Conservation (phyloP, 139 green algal species). For the Deuterostichococcus epilithicus region DNA sequence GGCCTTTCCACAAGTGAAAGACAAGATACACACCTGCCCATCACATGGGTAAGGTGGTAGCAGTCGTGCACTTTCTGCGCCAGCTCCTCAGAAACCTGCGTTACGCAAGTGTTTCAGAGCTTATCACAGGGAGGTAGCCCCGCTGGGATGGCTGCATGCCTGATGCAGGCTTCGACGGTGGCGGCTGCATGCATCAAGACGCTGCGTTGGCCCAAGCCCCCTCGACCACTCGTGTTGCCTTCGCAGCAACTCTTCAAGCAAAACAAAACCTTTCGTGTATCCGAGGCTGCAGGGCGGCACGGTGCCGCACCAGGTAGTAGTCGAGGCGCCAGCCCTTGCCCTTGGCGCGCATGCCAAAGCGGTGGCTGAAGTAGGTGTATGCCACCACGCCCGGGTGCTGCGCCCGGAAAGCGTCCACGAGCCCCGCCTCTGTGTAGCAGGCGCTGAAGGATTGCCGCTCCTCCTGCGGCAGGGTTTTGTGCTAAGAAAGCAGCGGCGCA, state of each 20-base stretch:
- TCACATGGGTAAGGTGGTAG: slow-evolving; percentile 54
- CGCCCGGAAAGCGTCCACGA: slow-evolving; percentile 58
- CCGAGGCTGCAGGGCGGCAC: too few species aligned
- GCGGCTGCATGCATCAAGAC: too few species aligned
- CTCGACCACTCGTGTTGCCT: too few species aligned
- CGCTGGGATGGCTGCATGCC: too few species aligned
- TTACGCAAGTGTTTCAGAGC: neutral
- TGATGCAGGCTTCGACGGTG: too few species aligned
- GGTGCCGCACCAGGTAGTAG: slow-evolving; percentile 61
- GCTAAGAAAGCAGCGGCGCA: too few species aligned
- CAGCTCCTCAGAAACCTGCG: slow-evolving; percentile 26
- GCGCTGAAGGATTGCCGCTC: slow-evolving; percentile 60
- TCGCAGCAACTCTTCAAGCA: too few species aligned
- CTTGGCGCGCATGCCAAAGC: slow-evolving; percentile 34
- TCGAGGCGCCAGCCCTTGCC: slow-evolving; percentile 70
- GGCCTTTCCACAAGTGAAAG: too few species aligned
- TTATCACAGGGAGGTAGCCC: too few species aligned
- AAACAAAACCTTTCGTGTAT: too few species aligned
- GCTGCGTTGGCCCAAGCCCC: too few species aligned
- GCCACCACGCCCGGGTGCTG: slow-evolving; percentile 50
- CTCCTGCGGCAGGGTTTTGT: slow-evolving; percentile 33
- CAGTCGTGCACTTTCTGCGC: slow-evolving; percentile 44
- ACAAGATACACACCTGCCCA: slow-evolving; percentile 23
- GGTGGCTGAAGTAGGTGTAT: slow-evolving; percentile 74
- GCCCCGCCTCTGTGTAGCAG: slow-evolving; percentile 31